phyloP scores from a whole-genome alignment of 2,329 filamentous ascomycete genomes.

The Penicillium sp. region DNA sequence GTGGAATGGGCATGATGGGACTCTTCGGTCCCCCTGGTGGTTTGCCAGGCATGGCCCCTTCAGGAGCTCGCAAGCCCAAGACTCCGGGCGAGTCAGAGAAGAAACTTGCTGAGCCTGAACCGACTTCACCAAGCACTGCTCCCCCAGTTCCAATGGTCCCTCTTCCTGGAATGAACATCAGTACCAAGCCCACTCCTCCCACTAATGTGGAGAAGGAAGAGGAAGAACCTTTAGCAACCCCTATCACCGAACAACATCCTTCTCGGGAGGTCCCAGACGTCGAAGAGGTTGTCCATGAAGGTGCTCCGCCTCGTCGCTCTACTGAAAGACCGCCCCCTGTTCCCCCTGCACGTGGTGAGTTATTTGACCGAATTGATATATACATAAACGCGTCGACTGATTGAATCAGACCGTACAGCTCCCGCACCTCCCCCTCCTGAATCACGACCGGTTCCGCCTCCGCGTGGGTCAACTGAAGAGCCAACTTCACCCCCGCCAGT shows the following conservation, averaged over 20 bases:
- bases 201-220: constrained; percentile 53
- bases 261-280: constrained; percentile 54
- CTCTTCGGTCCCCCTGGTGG: constrained; percentile 77
- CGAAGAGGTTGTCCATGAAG: constrained; percentile 48
- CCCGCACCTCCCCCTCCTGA: constrained; percentile 45
- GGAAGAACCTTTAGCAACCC: constrained; percentile 43
- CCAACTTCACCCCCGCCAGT: constrained; percentile 37
- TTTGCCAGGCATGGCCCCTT: constrained; percentile 58
- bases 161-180: constrained; percentile 66
- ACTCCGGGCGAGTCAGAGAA: constrained; percentile 39
- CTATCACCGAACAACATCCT: constrained; percentile 43
- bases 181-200: constrained; percentile 45
- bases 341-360: constrained; percentile 53
- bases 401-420: constrained; percentile 46
- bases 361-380: no score
- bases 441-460: constrained; percentile 39
- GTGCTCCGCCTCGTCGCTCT: constrained; percentile 33
- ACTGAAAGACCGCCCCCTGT: constrained; percentile 45
- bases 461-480: constrained; percentile 33
- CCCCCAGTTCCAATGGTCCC: constrained; percentile 56
- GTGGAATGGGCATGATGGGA: constrained; percentile 92
- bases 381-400: no score
- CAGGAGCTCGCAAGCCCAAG: constrained; percentile 51
- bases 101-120: constrained; percentile 33
- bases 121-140: constrained; percentile 32